Conservation (phyloP, 345 rosid species). For the Lepidium didymum region DNA sequence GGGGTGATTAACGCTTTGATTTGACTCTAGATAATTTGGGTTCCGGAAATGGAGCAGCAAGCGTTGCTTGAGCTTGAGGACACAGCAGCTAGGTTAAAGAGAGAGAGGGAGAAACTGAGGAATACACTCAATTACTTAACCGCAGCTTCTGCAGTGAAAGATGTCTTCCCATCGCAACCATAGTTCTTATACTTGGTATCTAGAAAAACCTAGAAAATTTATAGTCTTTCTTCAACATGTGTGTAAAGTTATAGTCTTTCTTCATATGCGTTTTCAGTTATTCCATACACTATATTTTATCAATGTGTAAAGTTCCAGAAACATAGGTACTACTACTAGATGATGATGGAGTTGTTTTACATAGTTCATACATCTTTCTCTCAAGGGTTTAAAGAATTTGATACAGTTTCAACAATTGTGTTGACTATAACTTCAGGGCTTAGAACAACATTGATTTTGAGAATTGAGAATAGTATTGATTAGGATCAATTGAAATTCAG, state of each 20-base stretch:
- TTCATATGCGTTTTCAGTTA: too few relatives aligned
- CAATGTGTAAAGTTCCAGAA: too few relatives aligned
- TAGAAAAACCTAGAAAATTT: too few relatives aligned
- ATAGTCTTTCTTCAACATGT: too few relatives aligned
- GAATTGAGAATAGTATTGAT: background rate
- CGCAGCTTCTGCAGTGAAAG: conserved; percentile 96
- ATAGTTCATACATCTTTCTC: background rate
- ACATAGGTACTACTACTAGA: too few relatives aligned
- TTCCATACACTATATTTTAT: too few relatives aligned
- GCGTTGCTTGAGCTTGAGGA: conserved; percentile 89
- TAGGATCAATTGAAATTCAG: background rate
- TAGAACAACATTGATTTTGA: conserved; percentile 43
- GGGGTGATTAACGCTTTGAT: too few relatives aligned
- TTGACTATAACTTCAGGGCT: conserved; percentile 41
- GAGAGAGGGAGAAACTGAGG: conserved; percentile 91
- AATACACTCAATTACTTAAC: conserved; percentile 84
- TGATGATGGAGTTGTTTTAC: too few relatives aligned
- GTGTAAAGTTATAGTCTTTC: too few relatives aligned
- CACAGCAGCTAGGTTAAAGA: conserved; percentile 78
- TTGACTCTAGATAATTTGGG: too few relatives aligned
- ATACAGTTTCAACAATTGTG: conserved; percentile 14
- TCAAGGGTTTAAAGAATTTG: background rate
- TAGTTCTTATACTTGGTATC: conserved; percentile 3
- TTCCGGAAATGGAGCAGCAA: conserved; percentile 89
- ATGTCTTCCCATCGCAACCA: conserved; percentile 67